A percentile compares a stretch with the other conserved stretches of the same genome.
phyloP scores from a whole-genome alignment of 1,284 basidiomycete genomes.

The Ustilago nuda region DNA sequence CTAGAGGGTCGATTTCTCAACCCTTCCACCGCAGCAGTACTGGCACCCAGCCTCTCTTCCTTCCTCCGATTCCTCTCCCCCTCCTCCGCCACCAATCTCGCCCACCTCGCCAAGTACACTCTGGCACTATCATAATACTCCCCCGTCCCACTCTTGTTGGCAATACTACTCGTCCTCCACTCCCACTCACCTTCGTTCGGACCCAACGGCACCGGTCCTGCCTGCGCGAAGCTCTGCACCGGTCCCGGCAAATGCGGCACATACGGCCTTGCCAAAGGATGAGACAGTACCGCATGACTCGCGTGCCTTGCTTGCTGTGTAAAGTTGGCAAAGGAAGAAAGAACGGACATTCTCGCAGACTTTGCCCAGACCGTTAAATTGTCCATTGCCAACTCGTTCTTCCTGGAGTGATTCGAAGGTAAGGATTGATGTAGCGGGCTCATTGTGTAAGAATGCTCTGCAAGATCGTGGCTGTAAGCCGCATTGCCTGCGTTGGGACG shows the following conservation, averaged over 20 bases:
- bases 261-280: conserved; percentile 57
- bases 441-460: conserved; percentile 49
- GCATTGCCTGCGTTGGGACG: conserved; percentile 17
- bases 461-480: conserved; percentile 41
- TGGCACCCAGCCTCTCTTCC: conserved; percentile 39
- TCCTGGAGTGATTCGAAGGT: conserved; percentile 15
- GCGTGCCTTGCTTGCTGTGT: conserved; percentile 62
- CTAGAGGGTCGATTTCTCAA: background rate
- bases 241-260: conserved; percentile 54
- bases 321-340: conserved; percentile 63
- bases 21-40: background rate
- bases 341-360: conserved; percentile 61
- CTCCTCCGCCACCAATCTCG: conserved; percentile 80
- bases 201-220: conserved; percentile 60
- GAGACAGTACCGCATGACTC: conserved; percentile 55
- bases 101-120: conserved; percentile 97
- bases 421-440: conserved; percentile 46
- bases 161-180: conserved; percentile 43
- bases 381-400: conserved; percentile 51
- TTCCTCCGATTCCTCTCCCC: conserved; percentile 62
- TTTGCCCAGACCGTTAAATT: conserved; percentile 60
- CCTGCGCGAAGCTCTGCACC: conserved; percentile 60
- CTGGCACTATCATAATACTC: conserved; percentile 92
- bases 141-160: conserved; percentile 48
- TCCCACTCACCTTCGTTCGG: conserved; percentile 60